Conservation (phyloP, 2,329 filamentous ascomycete genomes). For the Arthrocladium fulminans region DNA sequence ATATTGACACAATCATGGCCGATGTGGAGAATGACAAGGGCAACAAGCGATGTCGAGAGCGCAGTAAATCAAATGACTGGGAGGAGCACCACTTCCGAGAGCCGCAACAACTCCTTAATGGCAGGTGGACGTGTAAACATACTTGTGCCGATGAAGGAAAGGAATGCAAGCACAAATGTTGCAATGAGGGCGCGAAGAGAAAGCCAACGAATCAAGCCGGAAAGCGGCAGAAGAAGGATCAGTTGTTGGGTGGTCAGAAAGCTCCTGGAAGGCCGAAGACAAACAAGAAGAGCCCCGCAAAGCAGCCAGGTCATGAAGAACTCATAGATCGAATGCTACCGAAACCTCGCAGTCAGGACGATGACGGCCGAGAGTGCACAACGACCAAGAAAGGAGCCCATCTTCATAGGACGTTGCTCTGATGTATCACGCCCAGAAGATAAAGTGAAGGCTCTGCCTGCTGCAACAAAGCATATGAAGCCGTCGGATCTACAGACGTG, state of each 20-base stretch:
- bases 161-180: slow-evolving; percentile 64
- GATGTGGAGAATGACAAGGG: slow-evolving; percentile 5
- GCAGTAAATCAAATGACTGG: slow-evolving; percentile 2
- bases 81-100: slow-evolving; percentile 21
- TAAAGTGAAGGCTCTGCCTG: no score
- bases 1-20: slow-evolving; percentile 20
- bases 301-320: neutral
- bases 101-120: slow-evolving; percentile 53
- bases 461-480: neutral
- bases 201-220: slow-evolving; percentile 39
- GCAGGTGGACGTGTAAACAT: slow-evolving; percentile 68
- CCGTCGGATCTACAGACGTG: neutral
- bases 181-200: slow-evolving; percentile 60
- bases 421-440: no score
- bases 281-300: neutral
- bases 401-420: no score
- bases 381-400: neutral
- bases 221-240: slow-evolving; percentile 13
- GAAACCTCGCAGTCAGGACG: neutral
- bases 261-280: neutral
- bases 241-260: neutral
- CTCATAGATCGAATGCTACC: neutral
- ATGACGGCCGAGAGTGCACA: neutral
- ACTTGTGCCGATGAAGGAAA: slow-evolving; percentile 52
- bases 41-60: slow-evolving; percentile 8